Percentiles rank a stretch among this genome's conserved stretches.
Evolutionary conservation across 2,329 filamentous ascomycete genomes (phyloP).

Genomic region (Aspergillus sp.): DNA sequence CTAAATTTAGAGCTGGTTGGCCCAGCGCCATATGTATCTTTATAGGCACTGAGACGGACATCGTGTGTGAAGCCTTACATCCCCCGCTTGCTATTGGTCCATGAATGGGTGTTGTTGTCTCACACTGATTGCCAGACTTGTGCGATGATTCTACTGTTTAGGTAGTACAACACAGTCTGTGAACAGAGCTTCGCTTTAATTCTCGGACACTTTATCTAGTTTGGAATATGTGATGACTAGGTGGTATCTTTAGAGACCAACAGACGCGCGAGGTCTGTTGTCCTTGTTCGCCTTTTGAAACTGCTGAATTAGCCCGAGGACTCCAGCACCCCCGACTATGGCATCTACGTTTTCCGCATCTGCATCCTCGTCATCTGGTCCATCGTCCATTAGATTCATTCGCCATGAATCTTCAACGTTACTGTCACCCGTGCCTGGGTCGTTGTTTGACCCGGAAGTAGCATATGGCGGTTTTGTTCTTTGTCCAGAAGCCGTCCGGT

Average conservation of each 20-base stretch:
- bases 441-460: conserved; percentile 35
- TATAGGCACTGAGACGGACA: too few relatives aligned
- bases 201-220: background rate
- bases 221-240: background rate
- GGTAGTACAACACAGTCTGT: background rate
- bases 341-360: conserved; percentile 50
- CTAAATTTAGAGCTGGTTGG: background rate
- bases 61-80: too few relatives aligned
- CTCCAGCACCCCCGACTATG: conserved; percentile 53
- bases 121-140: background rate
- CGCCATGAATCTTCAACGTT: conserved; percentile 58
- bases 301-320: conserved; percentile 66
- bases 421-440: conserved; percentile 50
- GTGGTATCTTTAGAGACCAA: conserved; percentile 29
- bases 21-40: too few relatives aligned
- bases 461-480: conserved; percentile 16
- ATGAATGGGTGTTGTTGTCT: background rate
- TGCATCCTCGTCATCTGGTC: conserved; percentile 43
- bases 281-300: conserved; percentile 59
- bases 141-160: background rate
- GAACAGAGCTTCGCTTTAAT: background rate
- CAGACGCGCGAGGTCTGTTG: conserved; percentile 35
- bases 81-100: too few relatives aligned
- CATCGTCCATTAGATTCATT: conserved; percentile 43
- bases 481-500: conserved; percentile 15